These are phyloP conservation scores for Micractinium sp. DNA, from an alignment of 139 green algal species.

Conservation along the genomic window DNA sequence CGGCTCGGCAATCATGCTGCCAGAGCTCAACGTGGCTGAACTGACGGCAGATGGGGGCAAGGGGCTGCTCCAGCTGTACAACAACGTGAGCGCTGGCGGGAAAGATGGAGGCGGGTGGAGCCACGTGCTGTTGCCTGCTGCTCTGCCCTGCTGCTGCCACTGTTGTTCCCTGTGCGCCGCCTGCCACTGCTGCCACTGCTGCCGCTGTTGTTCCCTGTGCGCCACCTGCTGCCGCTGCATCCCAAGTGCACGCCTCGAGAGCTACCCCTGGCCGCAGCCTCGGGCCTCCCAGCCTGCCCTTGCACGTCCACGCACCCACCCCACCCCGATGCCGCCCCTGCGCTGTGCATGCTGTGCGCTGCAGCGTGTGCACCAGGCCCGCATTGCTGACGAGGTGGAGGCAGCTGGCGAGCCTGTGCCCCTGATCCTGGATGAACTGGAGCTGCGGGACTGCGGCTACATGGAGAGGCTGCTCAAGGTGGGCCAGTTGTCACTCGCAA, in stretches of 20 bases:
- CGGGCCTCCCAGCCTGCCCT: background rate
- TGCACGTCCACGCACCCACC: background rate
- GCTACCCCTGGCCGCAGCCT: no score
- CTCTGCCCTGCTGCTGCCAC: background rate
- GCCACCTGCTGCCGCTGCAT: background rate
- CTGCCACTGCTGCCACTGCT: background rate
- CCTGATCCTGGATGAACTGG: background rate
- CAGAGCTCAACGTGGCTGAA: background rate
- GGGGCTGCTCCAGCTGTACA: background rate
- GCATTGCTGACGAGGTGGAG: background rate
- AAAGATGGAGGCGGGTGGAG: background rate
- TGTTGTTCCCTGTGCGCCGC: background rate
- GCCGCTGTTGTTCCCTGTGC: no score
- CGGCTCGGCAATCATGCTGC: background rate
- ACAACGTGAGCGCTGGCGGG: background rate
- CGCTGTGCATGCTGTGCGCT: background rate
- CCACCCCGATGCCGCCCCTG: background rate
- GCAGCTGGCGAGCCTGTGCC: background rate
- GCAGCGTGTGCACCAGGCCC: background rate
- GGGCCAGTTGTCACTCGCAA: no score
- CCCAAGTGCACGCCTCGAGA: no score
- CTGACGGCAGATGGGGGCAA: background rate
- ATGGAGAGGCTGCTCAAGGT: background rate
- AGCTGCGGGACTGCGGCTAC: background rate
- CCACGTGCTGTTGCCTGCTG: background rate